Percentiles rank a stretch among this genome's conserved stretches.
Conservation (phyloP, 2,329 filamentous ascomycete genomes). For the Ophiocordyceps australis region DNA sequence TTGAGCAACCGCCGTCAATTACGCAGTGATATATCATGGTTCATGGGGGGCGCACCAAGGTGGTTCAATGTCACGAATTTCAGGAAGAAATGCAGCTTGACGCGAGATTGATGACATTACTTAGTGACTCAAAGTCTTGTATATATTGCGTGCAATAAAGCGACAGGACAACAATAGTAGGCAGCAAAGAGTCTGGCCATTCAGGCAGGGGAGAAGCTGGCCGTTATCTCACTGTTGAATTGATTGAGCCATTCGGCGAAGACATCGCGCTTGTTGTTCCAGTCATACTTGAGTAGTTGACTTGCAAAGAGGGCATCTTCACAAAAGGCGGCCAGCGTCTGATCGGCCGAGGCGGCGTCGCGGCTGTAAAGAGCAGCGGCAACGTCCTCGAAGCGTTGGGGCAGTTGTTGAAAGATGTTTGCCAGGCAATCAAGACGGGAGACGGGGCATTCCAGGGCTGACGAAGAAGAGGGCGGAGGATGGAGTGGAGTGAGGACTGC, state of each 20-base stretch:
- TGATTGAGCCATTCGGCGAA: constrained; percentile 60
- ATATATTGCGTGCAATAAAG: neutral
- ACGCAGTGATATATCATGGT: constrained; percentile 16
- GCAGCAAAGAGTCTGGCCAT: neutral
- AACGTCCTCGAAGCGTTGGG: constrained; percentile 51
- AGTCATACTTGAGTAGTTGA: constrained; percentile 36
- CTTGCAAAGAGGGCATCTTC: constrained; percentile 37
- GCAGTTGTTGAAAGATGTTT: constrained; percentile 35
- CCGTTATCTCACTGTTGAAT: constrained; percentile 34
- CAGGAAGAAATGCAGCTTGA: neutral
- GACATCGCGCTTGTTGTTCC: constrained; percentile 51
- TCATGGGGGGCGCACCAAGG: no score
- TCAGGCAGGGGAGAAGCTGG: constrained; percentile 7
- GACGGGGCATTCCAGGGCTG: no score
- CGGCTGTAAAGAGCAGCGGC: constrained; percentile 57
- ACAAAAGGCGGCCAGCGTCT: constrained; percentile 39
- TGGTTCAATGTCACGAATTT: no score
- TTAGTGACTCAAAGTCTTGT: neutral
- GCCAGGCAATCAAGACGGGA: constrained; percentile 40
- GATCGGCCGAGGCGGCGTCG: constrained; percentile 38
- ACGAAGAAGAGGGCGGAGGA: no score
- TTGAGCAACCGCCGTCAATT: constrained; percentile 14
- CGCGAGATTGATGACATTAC: neutral
- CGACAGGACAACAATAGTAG: neutral
- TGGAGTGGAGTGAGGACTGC: constrained; percentile 12